Evolutionary conservation across 2,329 filamentous ascomycete genomes (phyloP).

Genomic region (Hypoxylon sp.): DNA sequence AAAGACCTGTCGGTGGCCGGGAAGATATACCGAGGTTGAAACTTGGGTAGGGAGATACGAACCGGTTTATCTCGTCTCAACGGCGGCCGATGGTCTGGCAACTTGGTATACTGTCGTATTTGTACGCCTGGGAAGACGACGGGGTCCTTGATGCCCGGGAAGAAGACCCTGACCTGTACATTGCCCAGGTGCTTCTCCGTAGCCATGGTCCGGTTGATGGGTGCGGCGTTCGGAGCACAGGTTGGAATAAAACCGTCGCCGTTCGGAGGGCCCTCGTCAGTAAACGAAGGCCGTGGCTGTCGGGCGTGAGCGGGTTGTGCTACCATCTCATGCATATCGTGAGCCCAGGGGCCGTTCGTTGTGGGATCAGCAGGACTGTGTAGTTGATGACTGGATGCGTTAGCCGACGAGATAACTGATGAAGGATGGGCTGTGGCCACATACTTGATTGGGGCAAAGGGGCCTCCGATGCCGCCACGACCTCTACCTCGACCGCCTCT

Average conservation of each 20-base stretch:
- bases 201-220: conserved; percentile 80
- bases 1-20: conserved; percentile 91
- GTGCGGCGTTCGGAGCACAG: conserved; percentile 65
- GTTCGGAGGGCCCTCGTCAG: conserved; percentile 61
- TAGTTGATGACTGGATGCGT: conserved; percentile 46
- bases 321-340: conserved; percentile 89
- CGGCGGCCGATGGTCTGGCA: conserved; percentile 93
- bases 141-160: conserved; percentile 78
- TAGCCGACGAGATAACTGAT: conserved; percentile 24
- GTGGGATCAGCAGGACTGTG: conserved; percentile 65
- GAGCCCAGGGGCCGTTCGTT: conserved; percentile 82
- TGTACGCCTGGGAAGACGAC: conserved; percentile 77
- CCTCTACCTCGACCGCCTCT: conserved; percentile 71
- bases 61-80: conserved; percentile 96
- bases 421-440: conserved; percentile 45
- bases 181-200: conserved; percentile 85
- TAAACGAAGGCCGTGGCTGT: conserved; percentile 53
- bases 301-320: conserved; percentile 53
- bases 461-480: conserved; percentile 64
- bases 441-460: conserved; percentile 70
- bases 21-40: conserved; percentile 86
- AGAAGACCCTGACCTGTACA: conserved; percentile 80
- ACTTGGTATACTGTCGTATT: conserved; percentile 89
- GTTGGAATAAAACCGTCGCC: conserved; percentile 63
- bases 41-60: conserved; percentile 84